Evolutionary conservation across 371 early-diverging fungal genomes (phyloP).

Genomic region (Rhizopus arrhizus): DNA sequence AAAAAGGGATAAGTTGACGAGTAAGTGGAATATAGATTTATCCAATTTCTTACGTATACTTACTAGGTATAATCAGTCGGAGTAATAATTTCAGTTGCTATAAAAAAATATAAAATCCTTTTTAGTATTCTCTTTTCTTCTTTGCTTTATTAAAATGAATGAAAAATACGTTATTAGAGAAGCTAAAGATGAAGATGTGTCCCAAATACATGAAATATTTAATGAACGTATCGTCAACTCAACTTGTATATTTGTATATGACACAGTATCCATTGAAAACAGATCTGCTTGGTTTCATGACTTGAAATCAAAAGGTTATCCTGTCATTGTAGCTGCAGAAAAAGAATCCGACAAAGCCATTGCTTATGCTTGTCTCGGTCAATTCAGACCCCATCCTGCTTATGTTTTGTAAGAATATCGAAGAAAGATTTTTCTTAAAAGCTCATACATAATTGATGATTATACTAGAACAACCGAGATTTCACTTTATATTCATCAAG

Average conservation of each 20-base stretch:
- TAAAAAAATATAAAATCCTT: no score
- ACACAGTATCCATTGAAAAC: slow-evolving; percentile 42
- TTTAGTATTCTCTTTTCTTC: no score
- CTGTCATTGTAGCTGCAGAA: slow-evolving; percentile 50
- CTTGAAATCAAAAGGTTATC: slow-evolving; percentile 36
- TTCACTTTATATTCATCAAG: slow-evolving; percentile 46
- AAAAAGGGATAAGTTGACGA: no score
- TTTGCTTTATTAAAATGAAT: no score
- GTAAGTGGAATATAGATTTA: no score
- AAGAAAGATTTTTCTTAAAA: not conserved
- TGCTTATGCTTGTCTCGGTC: slow-evolving; percentile 41
- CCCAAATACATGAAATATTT: slow-evolving; percentile 46
- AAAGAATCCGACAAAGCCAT: slow-evolving; percentile 34
- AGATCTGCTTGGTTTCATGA: slow-evolving; percentile 42
- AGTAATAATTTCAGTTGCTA: no score
- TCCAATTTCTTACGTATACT: no score
- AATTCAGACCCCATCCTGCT: slow-evolving; percentile 44
- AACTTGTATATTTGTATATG: slow-evolving; percentile 48
- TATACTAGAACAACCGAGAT: slow-evolving; percentile 43
- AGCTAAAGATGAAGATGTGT: slow-evolving; percentile 38
- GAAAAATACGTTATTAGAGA: slow-evolving; percentile 36
- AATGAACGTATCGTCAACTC: slow-evolving; percentile 56
- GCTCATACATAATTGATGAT: not conserved
- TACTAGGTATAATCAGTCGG: no score
- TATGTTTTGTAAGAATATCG: slow-evolving; percentile 36